Conservation (phyloP, 768 basidiomycete genomes). For the Suillus weaverae region DNA sequence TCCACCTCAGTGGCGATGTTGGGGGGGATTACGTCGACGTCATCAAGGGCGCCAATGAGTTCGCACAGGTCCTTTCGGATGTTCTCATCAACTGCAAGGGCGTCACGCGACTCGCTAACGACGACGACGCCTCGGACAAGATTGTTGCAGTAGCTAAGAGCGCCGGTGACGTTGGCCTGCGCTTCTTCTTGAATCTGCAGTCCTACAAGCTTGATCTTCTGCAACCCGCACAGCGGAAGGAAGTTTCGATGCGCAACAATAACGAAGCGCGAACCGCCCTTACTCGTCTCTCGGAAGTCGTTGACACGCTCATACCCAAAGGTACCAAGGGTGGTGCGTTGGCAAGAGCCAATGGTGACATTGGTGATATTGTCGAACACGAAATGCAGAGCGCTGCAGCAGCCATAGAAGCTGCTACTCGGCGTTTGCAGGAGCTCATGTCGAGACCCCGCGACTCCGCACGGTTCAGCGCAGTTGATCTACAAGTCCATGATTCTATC, state of each 20-base stretch:
- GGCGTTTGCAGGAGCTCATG: constrained; percentile 89
- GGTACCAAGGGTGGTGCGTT: constrained; percentile 68
- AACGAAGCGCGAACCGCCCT: constrained; percentile 82
- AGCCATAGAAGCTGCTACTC: constrained; percentile 92
- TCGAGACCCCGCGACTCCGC: constrained; percentile 82
- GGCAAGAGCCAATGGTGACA: constrained; percentile 83
- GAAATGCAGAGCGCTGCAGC: constrained; percentile 93
- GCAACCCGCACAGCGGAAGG: constrained; percentile 71
- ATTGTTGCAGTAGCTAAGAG: constrained; percentile 80
- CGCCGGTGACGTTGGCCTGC: constrained; percentile 84
- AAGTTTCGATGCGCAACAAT: constrained; percentile 88
- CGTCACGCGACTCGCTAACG: constrained; percentile 86
- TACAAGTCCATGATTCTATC: constrained; percentile 98
- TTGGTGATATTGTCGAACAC: constrained; percentile 93
- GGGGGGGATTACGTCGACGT: constrained; percentile 97
- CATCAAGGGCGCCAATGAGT: constrained; percentile 95
- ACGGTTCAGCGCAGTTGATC: constrained; percentile 87
- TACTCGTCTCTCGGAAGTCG: constrained; percentile 79
- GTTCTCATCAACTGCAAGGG: constrained; percentile 94
- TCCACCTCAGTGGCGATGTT: constrained; percentile 80
- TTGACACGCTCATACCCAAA: constrained; percentile 86
- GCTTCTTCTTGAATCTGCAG: constrained; percentile 94
- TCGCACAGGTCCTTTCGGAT: constrained; percentile 90
- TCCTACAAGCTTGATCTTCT: constrained; percentile 91
- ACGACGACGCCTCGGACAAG: constrained; percentile 91